Evolutionary conservation across 176 grass and related monocot genomes (phyloP).

Genomic region (Eremochloa ophiuroides): DNA sequence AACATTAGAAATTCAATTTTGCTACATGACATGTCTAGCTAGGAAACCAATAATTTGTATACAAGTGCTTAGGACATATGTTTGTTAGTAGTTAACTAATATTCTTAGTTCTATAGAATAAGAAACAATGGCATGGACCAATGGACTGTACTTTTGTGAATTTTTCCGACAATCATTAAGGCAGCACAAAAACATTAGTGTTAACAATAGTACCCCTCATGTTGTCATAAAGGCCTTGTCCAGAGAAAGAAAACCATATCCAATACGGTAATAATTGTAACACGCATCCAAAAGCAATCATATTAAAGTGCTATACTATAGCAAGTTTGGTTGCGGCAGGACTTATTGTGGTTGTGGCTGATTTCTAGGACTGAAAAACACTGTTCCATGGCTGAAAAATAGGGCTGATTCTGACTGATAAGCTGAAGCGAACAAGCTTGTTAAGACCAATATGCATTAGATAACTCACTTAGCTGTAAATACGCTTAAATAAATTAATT

Average conservation of each 20-base stretch:
- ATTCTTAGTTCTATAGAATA: slow-evolving; percentile 1
- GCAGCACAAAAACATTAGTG: background rate
- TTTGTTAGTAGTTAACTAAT: background rate
- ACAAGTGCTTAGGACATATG: background rate
- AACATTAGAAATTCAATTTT: slow-evolving; percentile 1
- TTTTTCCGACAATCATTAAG: background rate
- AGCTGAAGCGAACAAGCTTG: no score
- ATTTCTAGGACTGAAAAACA: no score
- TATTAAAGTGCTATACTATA: background rate
- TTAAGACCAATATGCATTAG: background rate
- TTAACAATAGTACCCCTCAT: background rate
- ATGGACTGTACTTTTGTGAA: background rate
- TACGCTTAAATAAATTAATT: slow-evolving; percentile 16
- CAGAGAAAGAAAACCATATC: background rate
- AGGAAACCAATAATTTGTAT: background rate
- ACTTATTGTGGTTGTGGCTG: no score
- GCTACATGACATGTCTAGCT: background rate
- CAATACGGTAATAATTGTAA: background rate
- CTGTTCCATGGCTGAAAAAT: no score
- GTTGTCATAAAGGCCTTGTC: background rate
- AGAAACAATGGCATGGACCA: background rate
- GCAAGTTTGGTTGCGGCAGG: no score
- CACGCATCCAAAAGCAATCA: background rate
- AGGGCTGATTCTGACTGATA: no score
- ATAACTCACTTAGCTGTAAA: background rate